Evolutionary conservation across 495 filamentous ascomycete species (phyloP).

Genomic region (Patellaria atrata): DNA sequence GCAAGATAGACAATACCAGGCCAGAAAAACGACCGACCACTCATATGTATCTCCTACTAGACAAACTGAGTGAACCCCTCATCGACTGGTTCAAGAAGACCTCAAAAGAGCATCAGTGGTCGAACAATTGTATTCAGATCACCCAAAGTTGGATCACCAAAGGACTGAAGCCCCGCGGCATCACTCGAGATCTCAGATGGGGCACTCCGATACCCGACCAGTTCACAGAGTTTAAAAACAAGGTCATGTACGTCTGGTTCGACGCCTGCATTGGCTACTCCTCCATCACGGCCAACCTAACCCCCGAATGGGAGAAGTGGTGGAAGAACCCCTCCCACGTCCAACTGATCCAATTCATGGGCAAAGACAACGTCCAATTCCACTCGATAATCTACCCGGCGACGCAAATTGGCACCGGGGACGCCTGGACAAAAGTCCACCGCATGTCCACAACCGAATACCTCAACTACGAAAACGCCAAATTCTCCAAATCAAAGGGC

Average conservation of each 20-base stretch:
- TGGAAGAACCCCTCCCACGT: slow-evolving; percentile 86
- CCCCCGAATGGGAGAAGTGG: slow-evolving; percentile 85
- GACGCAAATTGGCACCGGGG: slow-evolving; percentile 65
- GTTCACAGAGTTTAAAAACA: slow-evolving; percentile 57
- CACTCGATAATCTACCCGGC: slow-evolving; percentile 87
- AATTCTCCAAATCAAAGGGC: slow-evolving; percentile 86
- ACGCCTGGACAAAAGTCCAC: slow-evolving; percentile 85
- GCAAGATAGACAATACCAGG: slow-evolving; percentile 71
- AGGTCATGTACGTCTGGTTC: slow-evolving; percentile 97
- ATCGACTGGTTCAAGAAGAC: slow-evolving; percentile 53
- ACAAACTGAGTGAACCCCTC: slow-evolving; percentile 61
- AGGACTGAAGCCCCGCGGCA: slow-evolving; percentile 69
- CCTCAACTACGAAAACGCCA: slow-evolving; percentile 87
- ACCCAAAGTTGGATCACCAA: slow-evolving; percentile 60
- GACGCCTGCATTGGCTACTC: slow-evolving; percentile 95
- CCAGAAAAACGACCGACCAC: slow-evolving; percentile 58
- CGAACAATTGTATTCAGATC: slow-evolving; percentile 49
- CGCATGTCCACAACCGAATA: slow-evolving; percentile 88
- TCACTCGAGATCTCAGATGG: slow-evolving; percentile 89
- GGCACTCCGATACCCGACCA: slow-evolving; percentile 54
- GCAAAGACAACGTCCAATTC: slow-evolving; percentile 93
- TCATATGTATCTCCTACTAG: slow-evolving; percentile 64
- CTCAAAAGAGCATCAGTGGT: slow-evolving; percentile 53
- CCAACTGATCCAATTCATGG: slow-evolving; percentile 91
- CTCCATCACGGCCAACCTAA: slow-evolving; percentile 89